These are phyloP conservation scores for Blechomonas ayalai DNA, from an alignment of 208 protist species.

Conservation along the genomic window DNA sequence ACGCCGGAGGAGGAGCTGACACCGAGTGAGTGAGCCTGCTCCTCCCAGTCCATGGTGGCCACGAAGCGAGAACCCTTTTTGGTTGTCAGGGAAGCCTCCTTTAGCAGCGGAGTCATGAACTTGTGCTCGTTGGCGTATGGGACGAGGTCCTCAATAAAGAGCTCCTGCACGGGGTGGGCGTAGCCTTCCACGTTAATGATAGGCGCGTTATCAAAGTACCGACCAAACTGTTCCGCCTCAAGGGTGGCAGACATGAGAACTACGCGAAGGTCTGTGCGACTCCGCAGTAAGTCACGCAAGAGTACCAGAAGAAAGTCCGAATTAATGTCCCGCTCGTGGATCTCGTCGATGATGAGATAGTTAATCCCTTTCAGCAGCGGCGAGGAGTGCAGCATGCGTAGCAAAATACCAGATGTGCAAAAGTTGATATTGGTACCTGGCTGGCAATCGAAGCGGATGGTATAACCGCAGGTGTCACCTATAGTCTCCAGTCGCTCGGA, in stretches of 20 bases:
- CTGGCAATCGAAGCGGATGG: constrained; percentile 96
- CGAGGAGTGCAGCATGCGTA: constrained; percentile 91
- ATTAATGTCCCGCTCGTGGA: constrained; percentile 98
- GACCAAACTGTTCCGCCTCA: constrained; percentile 76
- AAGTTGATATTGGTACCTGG: constrained; percentile 95
- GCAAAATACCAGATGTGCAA: constrained; percentile 98
- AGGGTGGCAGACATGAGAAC: constrained; percentile 96
- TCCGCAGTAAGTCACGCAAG: constrained; percentile 80
- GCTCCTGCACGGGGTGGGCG: constrained; percentile 75
- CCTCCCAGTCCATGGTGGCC: neutral
- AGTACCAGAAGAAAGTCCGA: constrained; percentile 99
- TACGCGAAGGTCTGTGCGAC: constrained; percentile 92
- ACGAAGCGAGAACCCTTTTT: neutral
- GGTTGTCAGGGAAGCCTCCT: constrained; percentile 25
- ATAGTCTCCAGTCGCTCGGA: constrained; percentile 94
- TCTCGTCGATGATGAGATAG: constrained; percentile 99
- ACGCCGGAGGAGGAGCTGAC: neutral
- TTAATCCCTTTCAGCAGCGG: constrained; percentile 87
- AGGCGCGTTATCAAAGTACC: constrained; percentile 75
- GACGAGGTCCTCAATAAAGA: constrained; percentile 79
- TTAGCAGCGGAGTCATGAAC: constrained; percentile 71
- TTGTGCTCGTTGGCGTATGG: constrained; percentile 46
- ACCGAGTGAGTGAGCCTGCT: neutral
- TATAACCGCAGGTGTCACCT: constrained; percentile 97
- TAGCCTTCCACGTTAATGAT: constrained; percentile 84